Evolutionary conservation across 2,329 filamentous ascomycete species (phyloP).

Genomic region (Aureobasidium sp.): DNA sequence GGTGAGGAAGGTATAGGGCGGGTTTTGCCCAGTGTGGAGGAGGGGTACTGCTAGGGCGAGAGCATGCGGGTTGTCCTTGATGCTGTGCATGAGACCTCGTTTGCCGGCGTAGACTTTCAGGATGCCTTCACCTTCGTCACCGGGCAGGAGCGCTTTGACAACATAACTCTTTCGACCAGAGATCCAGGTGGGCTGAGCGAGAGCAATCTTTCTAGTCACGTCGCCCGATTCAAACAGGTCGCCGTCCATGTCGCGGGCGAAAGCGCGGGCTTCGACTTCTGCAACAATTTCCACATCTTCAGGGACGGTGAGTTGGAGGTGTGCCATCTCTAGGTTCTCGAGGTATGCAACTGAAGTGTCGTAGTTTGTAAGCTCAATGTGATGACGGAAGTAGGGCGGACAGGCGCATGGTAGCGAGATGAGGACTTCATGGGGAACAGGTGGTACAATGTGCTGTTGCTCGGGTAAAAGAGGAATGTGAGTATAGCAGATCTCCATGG

Average conservation of each 20-base stretch:
- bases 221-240: constrained; percentile 93
- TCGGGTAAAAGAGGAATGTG: constrained; percentile 81
- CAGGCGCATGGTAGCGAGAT: constrained; percentile 80
- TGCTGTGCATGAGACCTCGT: constrained; percentile 92
- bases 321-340: constrained; percentile 88
- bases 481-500: constrained; percentile 88
- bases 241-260: constrained; percentile 75
- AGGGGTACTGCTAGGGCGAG: constrained; percentile 86
- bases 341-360: constrained; percentile 81
- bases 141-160: constrained; percentile 83
- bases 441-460: constrained; percentile 89
- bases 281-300: constrained; percentile 86
- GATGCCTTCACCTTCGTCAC: constrained; percentile 81
- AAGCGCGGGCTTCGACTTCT: constrained; percentile 80
- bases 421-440: constrained; percentile 76
- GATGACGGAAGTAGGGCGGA: constrained; percentile 79
- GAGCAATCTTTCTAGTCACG: constrained; percentile 71
- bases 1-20: constrained; percentile 85
- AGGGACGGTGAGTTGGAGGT: constrained; percentile 81
- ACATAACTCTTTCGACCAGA: constrained; percentile 83
- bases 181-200: constrained; percentile 90
- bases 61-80: constrained; percentile 91
- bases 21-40: constrained; percentile 84
- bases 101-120: constrained; percentile 92
- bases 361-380: constrained; percentile 75